phyloP scores from a whole-genome alignment of 2,329 filamentous ascomycete species.

The Penicillium sp. region DNA sequence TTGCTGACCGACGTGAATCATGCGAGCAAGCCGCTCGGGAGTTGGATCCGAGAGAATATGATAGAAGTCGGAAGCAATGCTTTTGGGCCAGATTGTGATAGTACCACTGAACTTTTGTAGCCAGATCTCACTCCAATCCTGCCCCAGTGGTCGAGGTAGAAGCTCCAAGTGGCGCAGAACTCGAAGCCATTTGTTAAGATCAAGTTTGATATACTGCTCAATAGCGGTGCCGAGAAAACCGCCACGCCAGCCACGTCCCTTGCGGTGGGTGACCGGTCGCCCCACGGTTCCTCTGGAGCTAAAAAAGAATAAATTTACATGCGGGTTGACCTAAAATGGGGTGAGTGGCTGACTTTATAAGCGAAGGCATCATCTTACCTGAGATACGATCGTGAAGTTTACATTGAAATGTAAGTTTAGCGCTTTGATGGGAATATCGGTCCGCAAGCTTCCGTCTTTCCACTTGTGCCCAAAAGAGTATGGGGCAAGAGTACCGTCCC shows the following conservation, averaged over 20 bases:
- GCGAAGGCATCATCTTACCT: slow-evolving; percentile 38
- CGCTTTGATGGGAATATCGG: slow-evolving; percentile 92
- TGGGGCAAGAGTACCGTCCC: slow-evolving; percentile 75
- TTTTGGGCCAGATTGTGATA: slow-evolving; percentile 94
- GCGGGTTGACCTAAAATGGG: slow-evolving; percentile 79
- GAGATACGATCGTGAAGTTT: slow-evolving; percentile 87
- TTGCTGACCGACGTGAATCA: slow-evolving; percentile 89
- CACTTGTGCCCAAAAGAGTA: slow-evolving; percentile 99
- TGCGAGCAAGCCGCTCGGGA: slow-evolving; percentile 73
- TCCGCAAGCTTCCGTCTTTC: slow-evolving; percentile 94
- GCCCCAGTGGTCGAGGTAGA: slow-evolving; percentile 83
- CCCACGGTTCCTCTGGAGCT: slow-evolving; percentile 90
- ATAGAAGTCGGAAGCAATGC: slow-evolving; percentile 75
- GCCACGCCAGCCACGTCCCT: slow-evolving; percentile 91
- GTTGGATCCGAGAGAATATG: slow-evolving; percentile 86
- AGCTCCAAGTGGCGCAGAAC: slow-evolving; percentile 91
- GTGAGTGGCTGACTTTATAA: slow-evolving; percentile 43
- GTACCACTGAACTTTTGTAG: slow-evolving; percentile 93
- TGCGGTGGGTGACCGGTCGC: slow-evolving; percentile 89
- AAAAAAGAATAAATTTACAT: slow-evolving; percentile 99
- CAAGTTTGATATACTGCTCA: slow-evolving; percentile 94
- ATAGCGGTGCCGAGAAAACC: slow-evolving; percentile 90
- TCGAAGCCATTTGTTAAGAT: slow-evolving; percentile 96
- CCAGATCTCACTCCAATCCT: slow-evolving; percentile 98
- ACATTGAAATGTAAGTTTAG: slow-evolving; percentile 98